Conservation (phyloP, 2,329 filamentous ascomycete species). For the Dothistroma septosporum region DNA sequence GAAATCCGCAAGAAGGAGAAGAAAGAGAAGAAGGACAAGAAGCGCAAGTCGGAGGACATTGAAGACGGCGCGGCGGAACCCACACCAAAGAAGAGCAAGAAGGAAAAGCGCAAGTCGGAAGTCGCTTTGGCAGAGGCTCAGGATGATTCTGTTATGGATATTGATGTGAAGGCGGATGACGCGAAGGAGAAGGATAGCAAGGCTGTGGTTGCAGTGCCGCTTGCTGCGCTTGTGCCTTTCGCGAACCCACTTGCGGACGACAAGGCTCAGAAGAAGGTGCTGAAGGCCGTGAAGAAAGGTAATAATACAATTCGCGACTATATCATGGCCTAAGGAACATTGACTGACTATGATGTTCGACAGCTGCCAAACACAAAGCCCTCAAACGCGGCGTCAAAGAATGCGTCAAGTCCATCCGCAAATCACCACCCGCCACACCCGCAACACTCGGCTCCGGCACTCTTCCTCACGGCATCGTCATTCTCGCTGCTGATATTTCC, state of each 20-base stretch:
- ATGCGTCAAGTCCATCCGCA: slow-evolving; percentile 96
- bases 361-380: slow-evolving; percentile 91
- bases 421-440: slow-evolving; percentile 69
- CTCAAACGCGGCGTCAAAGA: slow-evolving; percentile 98
- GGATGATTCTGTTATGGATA: slow-evolving; percentile 26
- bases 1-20: slow-evolving; percentile 37
- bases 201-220: slow-evolving; percentile 38
- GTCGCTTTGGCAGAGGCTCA: slow-evolving; percentile 37
- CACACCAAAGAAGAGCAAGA: slow-evolving; percentile 51
- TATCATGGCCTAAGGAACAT: not conserved
- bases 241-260: slow-evolving; percentile 76
- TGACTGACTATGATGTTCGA: not conserved
- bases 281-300: slow-evolving; percentile 63
- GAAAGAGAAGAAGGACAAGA: slow-evolving; percentile 38
- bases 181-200: slow-evolving; percentile 42
- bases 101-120: slow-evolving; percentile 52
- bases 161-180: slow-evolving; percentile 36
- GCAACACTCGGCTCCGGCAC: slow-evolving; percentile 50
- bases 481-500: slow-evolving; percentile 95
- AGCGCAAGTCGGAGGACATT: slow-evolving; percentile 33
- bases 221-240: slow-evolving; percentile 69
- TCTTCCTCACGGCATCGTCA: slow-evolving; percentile 65
- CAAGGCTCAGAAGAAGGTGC: slow-evolving; percentile 65
- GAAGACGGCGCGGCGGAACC: slow-evolving; percentile 22
- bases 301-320: slow-evolving; percentile 15